Percentiles rank a stretch among this genome's conserved stretches.
Evolutionary conservation across 1,284 basidiomycete species (phyloP).

Genomic region (Amylostereum areolatum): DNA sequence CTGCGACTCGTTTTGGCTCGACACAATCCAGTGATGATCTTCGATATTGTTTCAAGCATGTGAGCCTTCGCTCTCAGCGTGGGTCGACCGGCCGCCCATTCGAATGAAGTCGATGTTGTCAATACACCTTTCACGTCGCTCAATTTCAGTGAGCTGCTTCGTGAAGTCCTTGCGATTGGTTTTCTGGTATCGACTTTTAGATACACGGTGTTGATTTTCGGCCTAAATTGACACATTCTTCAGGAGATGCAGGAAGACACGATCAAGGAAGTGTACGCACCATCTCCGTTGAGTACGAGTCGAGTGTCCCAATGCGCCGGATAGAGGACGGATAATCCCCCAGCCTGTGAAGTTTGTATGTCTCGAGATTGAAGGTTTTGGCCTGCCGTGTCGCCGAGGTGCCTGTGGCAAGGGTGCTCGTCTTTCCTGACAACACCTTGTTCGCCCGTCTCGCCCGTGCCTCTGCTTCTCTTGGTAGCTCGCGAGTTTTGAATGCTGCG

Average conservation of each 20-base stretch:
- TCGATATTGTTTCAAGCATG: no score
- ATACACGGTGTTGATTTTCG: constrained; percentile 25
- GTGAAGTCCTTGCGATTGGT: no score
- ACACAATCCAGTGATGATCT: no score
- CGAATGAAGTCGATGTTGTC: no score
- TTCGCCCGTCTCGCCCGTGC: constrained; percentile 1
- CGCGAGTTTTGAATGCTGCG: constrained; percentile 18
- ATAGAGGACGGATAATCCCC: constrained; percentile 26
- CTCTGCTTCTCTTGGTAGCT: constrained; percentile 19
- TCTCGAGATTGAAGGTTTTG: constrained; percentile 20
- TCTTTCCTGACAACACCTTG: background rate
- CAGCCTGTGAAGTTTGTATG: constrained; percentile 27
- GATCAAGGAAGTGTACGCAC: constrained; percentile 15
- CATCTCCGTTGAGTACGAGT: constrained; percentile 25
- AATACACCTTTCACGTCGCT: no score
- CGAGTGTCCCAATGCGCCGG: constrained; percentile 24
- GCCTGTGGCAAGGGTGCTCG: background rate
- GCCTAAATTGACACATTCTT: constrained; percentile 15
- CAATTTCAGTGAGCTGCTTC: no score
- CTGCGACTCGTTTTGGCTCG: no score
- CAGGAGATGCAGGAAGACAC: background rate
- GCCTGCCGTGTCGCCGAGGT: background rate
- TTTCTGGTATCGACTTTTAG: constrained; percentile 32
- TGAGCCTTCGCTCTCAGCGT: no score
- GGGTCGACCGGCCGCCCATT: no score